These are phyloP conservation scores for Lycium barbarum DNA, from an alignment of 257 asterid genomes.

Conservation along the genomic window DNA sequence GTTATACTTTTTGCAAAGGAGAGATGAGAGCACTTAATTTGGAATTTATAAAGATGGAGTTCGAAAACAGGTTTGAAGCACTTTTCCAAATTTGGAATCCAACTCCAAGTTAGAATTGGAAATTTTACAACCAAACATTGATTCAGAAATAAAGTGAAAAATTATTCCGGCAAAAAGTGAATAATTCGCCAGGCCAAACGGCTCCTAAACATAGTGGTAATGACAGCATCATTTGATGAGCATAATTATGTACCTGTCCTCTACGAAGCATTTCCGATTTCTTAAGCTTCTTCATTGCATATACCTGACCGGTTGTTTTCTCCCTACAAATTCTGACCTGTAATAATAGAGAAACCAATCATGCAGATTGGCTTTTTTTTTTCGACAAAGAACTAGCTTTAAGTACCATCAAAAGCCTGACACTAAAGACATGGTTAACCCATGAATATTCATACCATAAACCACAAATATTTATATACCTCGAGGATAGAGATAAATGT, in stretches of 20 bases:
- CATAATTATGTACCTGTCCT: slow-evolving; percentile 48
- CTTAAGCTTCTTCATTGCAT: slow-evolving; percentile 57
- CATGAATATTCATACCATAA: neutral
- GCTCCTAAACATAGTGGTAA: neutral
- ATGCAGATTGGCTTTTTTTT: slow-evolving; percentile 23
- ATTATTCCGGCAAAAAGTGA: too few species aligned
- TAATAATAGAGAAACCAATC: slow-evolving; percentile 27
- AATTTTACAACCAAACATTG: too few species aligned
- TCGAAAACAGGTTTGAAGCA: too few species aligned
- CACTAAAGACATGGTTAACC: neutral
- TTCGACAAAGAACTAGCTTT: slow-evolving; percentile 21
- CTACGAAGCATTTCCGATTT: slow-evolving; percentile 64
- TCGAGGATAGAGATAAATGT: neutral
- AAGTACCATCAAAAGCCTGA: slow-evolving; percentile 16
- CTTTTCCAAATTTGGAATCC: too few species aligned
- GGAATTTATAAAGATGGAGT: too few species aligned
- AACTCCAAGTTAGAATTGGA: too few species aligned
- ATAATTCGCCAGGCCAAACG: too few species aligned
- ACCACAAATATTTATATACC: slow-evolving; percentile 1
- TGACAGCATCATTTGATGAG: neutral
- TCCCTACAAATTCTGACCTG: slow-evolving; percentile 58
- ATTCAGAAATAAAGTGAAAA: too few species aligned
- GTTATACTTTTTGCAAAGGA: too few species aligned
- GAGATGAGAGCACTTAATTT: too few species aligned
- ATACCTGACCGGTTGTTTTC: slow-evolving; percentile 53